Evolutionary conservation across 139 green algal genomes (phyloP).

Genomic region (Pseudopediastrum boryanum): DNA sequence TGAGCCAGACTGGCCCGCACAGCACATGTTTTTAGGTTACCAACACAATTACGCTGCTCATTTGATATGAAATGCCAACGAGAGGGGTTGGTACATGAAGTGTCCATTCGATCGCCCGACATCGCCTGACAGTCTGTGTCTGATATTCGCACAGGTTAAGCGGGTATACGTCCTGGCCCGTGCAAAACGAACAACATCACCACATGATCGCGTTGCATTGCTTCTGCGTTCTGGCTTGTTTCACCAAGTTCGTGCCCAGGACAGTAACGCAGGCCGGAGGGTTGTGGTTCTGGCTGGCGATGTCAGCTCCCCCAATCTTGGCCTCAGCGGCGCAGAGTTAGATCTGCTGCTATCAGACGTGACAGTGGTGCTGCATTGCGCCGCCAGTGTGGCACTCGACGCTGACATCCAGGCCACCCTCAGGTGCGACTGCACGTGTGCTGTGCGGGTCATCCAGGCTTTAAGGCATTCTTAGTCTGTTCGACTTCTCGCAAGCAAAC

Average conservation of each 20-base stretch:
- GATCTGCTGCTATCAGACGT: conserved; percentile 15
- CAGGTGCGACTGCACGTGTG: too few relatives aligned
- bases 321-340: conserved; percentile 11
- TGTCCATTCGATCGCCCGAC: too few relatives aligned
- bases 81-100: too few relatives aligned
- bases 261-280: background rate
- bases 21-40: too few relatives aligned
- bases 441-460: too few relatives aligned
- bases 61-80: too few relatives aligned
- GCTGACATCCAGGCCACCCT: conserved; percentile 58
- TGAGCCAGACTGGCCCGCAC: too few relatives aligned
- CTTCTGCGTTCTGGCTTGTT: background rate
- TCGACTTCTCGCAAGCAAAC: too few relatives aligned
- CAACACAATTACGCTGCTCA: too few relatives aligned
- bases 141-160: conserved; percentile 21
- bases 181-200: conserved; percentile 5
- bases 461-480: too few relatives aligned
- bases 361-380: conserved; percentile 52
- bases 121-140: too few relatives aligned
- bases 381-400: conserved; percentile 59
- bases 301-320: conserved; percentile 25
- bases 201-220: background rate
- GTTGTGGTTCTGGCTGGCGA: conserved; percentile 47
- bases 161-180: conserved; percentile 32
- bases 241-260: background rate